Percentiles rank a stretch among this genome's conserved stretches.
These are phyloP conservation scores for Austroboletus niveus DNA, from an alignment of 1,284 basidiomycete species.

Conservation along the genomic window DNA sequence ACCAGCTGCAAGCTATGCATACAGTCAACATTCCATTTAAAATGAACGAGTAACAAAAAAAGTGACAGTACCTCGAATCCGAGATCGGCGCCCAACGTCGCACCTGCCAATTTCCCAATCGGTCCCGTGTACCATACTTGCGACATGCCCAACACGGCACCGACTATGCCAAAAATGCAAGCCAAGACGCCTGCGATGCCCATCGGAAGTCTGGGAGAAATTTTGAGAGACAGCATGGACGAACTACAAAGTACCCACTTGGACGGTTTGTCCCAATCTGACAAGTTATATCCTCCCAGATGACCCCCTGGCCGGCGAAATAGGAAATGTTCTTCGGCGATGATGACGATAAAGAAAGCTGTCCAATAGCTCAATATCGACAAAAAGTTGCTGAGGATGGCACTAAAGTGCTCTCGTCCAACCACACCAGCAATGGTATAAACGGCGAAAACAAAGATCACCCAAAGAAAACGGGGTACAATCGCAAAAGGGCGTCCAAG, in stretches of 20 bases:
- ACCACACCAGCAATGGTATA: slow-evolving; percentile 62
- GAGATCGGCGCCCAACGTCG: slow-evolving; percentile 48
- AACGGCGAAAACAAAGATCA: slow-evolving; percentile 48
- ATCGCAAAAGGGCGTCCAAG: slow-evolving; percentile 52
- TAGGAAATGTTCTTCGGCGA: slow-evolving; percentile 57
- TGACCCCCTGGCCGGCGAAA: slow-evolving; percentile 45
- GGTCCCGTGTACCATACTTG: slow-evolving; percentile 55
- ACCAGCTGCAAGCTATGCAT: slow-evolving; percentile 39
- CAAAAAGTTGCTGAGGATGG: slow-evolving; percentile 53
- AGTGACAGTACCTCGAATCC: slow-evolving; percentile 50
- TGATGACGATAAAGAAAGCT: slow-evolving; percentile 57
- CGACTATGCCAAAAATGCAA: slow-evolving; percentile 44
- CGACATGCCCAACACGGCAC: slow-evolving; percentile 51
- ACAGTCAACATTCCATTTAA: neutral
- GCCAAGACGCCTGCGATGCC: slow-evolving; percentile 55
- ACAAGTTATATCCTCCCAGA: slow-evolving; percentile 53
- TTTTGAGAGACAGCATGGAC: neutral
- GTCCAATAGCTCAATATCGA: slow-evolving; percentile 66
- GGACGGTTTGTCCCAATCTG: slow-evolving; percentile 51
- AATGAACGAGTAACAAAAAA: neutral
- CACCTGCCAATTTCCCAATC: slow-evolving; percentile 43
- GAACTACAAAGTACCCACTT: slow-evolving; percentile 28
- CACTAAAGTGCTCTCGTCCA: slow-evolving; percentile 60
- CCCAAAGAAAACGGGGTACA: slow-evolving; percentile 62
- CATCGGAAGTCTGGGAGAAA: slow-evolving; percentile 44